Percentiles rank a stretch among this genome's conserved stretches.
Evolutionary conservation across 192 early-diverging fungal species (phyloP).

Genomic region (Gamsiella multidivaricata): DNA sequence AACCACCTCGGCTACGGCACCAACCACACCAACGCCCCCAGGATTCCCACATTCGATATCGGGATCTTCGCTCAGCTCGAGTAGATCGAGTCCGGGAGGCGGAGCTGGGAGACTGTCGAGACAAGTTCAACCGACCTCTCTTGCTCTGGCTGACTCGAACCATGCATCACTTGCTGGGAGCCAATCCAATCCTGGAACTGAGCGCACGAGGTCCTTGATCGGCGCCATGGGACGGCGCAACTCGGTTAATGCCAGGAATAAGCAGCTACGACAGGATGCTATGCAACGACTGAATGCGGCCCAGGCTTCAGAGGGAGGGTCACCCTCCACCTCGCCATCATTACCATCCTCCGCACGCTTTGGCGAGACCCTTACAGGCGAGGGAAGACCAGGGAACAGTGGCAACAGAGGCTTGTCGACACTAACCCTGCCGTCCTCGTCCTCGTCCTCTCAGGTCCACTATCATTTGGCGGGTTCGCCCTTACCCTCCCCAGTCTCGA

Average conservation of each 20-base stretch:
- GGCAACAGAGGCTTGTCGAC: not conserved
- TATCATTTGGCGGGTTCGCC: constrained; percentile 2
- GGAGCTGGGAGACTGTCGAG: constrained; percentile 12
- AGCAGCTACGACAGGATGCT: constrained; percentile 29
- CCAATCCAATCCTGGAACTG: constrained; percentile 35
- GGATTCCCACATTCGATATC: constrained; percentile 27
- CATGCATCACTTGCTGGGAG: constrained; percentile 23
- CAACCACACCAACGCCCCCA: constrained; percentile 14
- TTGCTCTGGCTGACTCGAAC: constrained; percentile 18
- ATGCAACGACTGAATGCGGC: constrained; percentile 25
- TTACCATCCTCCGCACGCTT: not conserved
- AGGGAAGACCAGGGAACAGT: not conserved
- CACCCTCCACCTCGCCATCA: not conserved
- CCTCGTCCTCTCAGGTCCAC: constrained; percentile 30
- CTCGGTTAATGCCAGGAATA: constrained; percentile 10
- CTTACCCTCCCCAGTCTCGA: not conserved
- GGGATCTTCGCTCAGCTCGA: constrained; percentile 7
- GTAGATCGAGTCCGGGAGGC: constrained; percentile 22
- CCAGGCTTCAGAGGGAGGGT: not conserved
- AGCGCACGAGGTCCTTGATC: constrained; percentile 22
- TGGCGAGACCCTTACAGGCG: not conserved
- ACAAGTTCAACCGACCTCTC: constrained; percentile 10
- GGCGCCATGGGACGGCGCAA: not conserved
- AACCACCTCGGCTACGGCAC: constrained; percentile 14
- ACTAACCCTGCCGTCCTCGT: constrained; percentile 10